These are phyloP conservation scores for Fusarium proliferatum DNA, from an alignment of 2,329 filamentous ascomycete species.

Conservation along the genomic window DNA sequence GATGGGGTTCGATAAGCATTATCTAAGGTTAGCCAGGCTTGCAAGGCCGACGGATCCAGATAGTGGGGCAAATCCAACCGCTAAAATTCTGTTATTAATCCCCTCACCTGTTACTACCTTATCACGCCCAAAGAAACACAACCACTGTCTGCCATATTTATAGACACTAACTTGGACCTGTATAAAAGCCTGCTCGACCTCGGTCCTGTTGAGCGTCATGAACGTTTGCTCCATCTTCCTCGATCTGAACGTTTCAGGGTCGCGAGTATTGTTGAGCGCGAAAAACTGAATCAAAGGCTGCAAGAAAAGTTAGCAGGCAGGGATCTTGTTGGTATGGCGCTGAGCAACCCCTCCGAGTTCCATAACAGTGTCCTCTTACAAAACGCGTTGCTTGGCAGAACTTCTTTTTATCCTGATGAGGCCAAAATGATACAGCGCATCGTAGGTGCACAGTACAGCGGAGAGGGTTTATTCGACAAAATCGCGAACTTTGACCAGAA, in stretches of 20 bases:
- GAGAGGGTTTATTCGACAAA: background rate
- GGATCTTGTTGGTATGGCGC: background rate
- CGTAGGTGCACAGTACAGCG: background rate
- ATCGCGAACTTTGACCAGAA: background rate
- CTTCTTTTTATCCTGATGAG: fast-evolving
- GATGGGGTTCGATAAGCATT: too few species aligned
- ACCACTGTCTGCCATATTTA: fast-evolving
- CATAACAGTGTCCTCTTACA: background rate
- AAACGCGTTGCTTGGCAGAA: background rate
- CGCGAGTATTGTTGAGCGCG: background rate
- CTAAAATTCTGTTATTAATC: fast-evolving
- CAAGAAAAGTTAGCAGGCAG: background rate
- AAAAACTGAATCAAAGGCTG: background rate
- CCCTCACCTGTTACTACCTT: background rate
- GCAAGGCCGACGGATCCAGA: too few species aligned
- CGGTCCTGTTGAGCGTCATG: background rate
- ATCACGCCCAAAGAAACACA: background rate
- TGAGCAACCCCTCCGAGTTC: background rate
- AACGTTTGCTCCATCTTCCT: background rate
- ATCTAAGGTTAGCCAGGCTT: too few species aligned
- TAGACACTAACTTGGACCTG: background rate
- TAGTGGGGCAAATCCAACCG: too few species aligned
- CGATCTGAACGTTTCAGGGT: background rate
- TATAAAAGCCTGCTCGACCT: background rate
- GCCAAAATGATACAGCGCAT: background rate